Evolutionary conservation across 2,329 filamentous ascomycete species (phyloP).

Genomic region (Juglanconis sp.): DNA sequence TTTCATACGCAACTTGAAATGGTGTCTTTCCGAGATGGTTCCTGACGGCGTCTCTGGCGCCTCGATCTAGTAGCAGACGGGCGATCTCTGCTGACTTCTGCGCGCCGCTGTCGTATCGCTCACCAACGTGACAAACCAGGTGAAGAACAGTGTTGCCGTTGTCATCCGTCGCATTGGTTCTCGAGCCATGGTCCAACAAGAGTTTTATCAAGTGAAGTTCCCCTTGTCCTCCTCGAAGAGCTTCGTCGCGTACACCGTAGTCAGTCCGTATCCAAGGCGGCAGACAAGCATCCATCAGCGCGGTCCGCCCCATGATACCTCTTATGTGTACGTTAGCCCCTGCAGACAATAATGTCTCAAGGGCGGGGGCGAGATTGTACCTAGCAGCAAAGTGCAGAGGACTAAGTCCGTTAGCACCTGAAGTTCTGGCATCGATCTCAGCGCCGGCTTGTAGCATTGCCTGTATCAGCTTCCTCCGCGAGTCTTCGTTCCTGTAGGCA

Average conservation of each 20-base stretch:
- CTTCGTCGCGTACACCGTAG: neutral
- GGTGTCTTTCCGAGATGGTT: neutral
- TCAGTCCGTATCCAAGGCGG: neutral
- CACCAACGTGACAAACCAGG: neutral
- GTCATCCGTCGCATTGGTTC: neutral
- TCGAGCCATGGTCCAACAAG: constrained; percentile 5
- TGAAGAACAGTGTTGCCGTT: constrained; percentile 5
- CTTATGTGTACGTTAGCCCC: constrained; percentile 6
- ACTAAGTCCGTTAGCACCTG: neutral
- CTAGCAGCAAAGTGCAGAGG: neutral
- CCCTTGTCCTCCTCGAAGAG: no score
- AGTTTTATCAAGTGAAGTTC: neutral
- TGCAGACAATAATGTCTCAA: neutral
- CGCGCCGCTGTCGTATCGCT: neutral
- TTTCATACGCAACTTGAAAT: neutral
- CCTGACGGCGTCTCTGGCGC: neutral
- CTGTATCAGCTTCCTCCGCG: constrained; percentile 1
- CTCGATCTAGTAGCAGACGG: constrained; percentile 6
- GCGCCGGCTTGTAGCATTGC: neutral
- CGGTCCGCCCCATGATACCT: neutral
- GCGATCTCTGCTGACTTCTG: neutral
- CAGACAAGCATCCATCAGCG: neutral
- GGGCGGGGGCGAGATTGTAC: neutral
- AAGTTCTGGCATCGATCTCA: neutral
- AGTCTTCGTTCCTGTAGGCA: neutral